A percentile compares a stretch with the other conserved stretches of the same genome.
These are phyloP conservation scores for Bruguiera parviflora DNA, from an alignment of 345 rosid genomes.

Conservation along the genomic window DNA sequence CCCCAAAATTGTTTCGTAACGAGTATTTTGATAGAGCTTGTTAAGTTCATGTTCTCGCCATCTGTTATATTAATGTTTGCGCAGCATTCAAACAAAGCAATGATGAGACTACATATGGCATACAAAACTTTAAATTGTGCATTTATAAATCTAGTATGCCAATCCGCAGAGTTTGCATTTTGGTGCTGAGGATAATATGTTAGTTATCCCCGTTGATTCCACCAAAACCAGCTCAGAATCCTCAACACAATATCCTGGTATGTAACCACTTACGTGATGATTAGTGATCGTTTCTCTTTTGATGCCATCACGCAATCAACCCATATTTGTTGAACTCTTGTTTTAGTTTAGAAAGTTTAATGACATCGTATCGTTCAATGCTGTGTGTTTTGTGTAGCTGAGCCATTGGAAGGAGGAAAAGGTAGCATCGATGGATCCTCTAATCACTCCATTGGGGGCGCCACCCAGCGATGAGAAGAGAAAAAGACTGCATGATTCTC, in stretches of 20 bases:
- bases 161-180: conserved; percentile 32
- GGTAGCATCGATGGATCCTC: background rate
- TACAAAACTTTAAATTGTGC: background rate
- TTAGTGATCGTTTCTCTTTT: conserved; percentile 2
- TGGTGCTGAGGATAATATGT: conserved; percentile 24
- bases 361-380: background rate
- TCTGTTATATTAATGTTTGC: background rate
- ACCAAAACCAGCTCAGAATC: conserved; percentile 19
- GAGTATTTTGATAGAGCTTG: too few species aligned
- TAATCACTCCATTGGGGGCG: conserved; percentile 3
- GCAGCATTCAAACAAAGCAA: background rate
- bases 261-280: background rate
- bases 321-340: background rate
- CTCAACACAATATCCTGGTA: conserved; percentile 37
- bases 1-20: too few species aligned
- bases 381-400: conserved; percentile 19
- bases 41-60: too few species aligned
- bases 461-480: conserved; percentile 26
- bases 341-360: background rate
- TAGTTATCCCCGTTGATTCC: conserved; percentile 14
- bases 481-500: conserved; percentile 36
- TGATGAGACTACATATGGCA: background rate
- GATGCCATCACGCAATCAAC: background rate
- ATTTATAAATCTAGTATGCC: conserved; percentile 6
- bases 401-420: conserved; percentile 23